These are phyloP conservation scores for Serendipita vermifera DNA, from an alignment of 768 basidiomycete genomes.

Conservation along the genomic window DNA sequence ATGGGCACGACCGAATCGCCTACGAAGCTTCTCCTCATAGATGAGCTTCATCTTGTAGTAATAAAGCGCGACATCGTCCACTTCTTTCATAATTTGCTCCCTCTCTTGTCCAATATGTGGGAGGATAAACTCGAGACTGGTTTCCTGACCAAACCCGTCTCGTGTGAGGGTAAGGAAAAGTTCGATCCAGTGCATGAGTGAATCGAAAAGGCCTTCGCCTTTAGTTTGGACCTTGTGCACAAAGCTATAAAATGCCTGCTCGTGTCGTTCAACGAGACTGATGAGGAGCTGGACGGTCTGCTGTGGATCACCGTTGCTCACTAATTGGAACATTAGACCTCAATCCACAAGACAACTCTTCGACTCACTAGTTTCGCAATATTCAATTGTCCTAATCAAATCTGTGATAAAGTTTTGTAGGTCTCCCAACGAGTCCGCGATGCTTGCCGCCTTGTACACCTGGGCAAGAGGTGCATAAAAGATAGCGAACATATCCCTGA, in stretches of 20 bases:
- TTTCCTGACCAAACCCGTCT: conserved; percentile 60
- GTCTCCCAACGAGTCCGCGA: conserved; percentile 84
- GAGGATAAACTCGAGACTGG: conserved; percentile 81
- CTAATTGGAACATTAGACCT: conserved; percentile 27
- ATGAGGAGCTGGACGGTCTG: conserved; percentile 87
- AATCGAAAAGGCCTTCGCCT: conserved; percentile 85
- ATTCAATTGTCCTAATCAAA: conserved; percentile 86
- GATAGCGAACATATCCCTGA: conserved; percentile 98
- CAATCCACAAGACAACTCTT: background rate
- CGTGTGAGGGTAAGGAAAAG: conserved; percentile 82
- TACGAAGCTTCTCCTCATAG: conserved; percentile 83
- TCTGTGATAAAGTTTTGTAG: conserved; percentile 91
- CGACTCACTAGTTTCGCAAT: conserved; percentile 71
- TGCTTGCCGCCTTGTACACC: conserved; percentile 94
- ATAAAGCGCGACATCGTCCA: conserved; percentile 80
- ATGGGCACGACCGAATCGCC: conserved; percentile 54
- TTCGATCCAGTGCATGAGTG: conserved; percentile 94
- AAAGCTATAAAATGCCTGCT: conserved; percentile 90
- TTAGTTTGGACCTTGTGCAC: conserved; percentile 98
- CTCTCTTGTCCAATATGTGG: conserved; percentile 74
- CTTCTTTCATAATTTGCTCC: conserved; percentile 61
- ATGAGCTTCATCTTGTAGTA: conserved; percentile 91
- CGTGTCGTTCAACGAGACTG: conserved; percentile 83
- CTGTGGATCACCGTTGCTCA: conserved; percentile 70
- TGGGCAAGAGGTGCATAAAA: conserved; percentile 95